Evolutionary conservation across 257 asterid genomes (phyloP), one percentile per base, ranked within the genome.

Genomic region (Forsythia suspensa): DNA sequence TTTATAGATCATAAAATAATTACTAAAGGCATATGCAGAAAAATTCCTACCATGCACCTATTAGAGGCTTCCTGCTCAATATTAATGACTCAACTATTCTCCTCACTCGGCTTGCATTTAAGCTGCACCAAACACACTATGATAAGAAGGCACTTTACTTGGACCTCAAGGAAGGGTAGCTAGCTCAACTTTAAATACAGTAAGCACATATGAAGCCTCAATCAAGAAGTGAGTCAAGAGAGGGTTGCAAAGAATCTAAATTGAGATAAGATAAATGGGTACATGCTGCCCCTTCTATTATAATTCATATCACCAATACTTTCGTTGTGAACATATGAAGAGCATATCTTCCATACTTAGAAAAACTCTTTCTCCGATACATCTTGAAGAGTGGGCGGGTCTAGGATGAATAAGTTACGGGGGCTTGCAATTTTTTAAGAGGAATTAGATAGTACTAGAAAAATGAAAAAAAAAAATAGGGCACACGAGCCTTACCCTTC

Each of bases 31-130:
- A 63, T 18, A 11, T 24, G 38, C 6, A 63, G 15, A 10, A 29
- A 29, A 8, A 6, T 29, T 63, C 70, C 18, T 29, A 8, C 29
- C 8, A 16, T 63, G 70, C 16, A 63, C 18, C 70, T 9, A 29
- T 63, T 9, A 63, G 16, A 63, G 70, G 39, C 70, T 63, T 63
- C 70, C 70, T 63, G 37, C 70, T 63, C 70, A 63, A 63, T 63
- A 63, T 63, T 29, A 63, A 10, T 55, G 65, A 61, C 39, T 61
- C 69, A 57, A n/a, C 66, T n/a, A 57, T 61, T 24, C 16, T 29
- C 39, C 18, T 63, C 70, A 63, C 40, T 63, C n/a, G 29, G 38
- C 70, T 21, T 63, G 70, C 70, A 63, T 21, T 9, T 63, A 21
- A 21, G 70, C 70, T 63, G 16, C 70, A 63, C 39, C 38, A 63